A percentile compares a stretch with the other conserved stretches of the same genome.
Evolutionary conservation across 2,329 filamentous ascomycete species (phyloP).

Genomic region (Pyrenochaeta sp.): DNA sequence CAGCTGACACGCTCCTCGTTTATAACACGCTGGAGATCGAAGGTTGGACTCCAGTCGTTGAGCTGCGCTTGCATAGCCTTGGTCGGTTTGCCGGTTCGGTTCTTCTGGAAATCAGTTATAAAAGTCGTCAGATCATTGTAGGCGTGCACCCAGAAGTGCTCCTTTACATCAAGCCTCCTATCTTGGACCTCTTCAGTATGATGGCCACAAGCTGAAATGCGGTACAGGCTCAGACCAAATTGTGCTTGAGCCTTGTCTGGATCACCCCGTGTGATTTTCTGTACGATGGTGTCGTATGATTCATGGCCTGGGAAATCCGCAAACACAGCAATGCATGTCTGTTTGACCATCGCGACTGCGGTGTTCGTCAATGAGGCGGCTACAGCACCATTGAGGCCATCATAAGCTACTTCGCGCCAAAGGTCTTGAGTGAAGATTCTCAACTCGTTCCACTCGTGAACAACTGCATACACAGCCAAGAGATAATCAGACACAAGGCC

Average conservation of each 20-base stretch:
- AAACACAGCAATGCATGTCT: conserved; percentile 52
- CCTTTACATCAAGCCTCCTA: conserved; percentile 50
- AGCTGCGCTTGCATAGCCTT: conserved; percentile 54
- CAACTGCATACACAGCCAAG: conserved; percentile 54
- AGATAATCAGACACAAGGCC: conserved; percentile 54
- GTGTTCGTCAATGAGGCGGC: conserved; percentile 55
- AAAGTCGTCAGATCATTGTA: conserved; percentile 58
- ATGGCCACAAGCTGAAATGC: conserved; percentile 17
- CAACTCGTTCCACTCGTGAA: conserved; percentile 51
- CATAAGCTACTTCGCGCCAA: conserved; percentile 58
- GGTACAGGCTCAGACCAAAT: conserved; percentile 34
- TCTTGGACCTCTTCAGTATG: conserved; percentile 24
- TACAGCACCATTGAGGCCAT: conserved; percentile 56
- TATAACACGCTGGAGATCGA: conserved; percentile 51
- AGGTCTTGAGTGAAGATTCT: conserved; percentile 52
- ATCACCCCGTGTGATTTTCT: conserved; percentile 52
- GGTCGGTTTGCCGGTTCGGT: conserved; percentile 57
- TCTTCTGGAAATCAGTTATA: conserved; percentile 56
- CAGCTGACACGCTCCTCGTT: conserved; percentile 54
- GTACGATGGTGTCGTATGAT: conserved; percentile 55
- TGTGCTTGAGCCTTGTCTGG: conserved; percentile 54
- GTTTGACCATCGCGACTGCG: conserved; percentile 54
- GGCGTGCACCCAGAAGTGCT: conserved; percentile 55
- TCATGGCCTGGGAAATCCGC: conserved; percentile 58
- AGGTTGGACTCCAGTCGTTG: conserved; percentile 53